phyloP scores from a whole-genome alignment of 1,139 yeast genomes.

The Nakaseomyces glabratus region DNA sequence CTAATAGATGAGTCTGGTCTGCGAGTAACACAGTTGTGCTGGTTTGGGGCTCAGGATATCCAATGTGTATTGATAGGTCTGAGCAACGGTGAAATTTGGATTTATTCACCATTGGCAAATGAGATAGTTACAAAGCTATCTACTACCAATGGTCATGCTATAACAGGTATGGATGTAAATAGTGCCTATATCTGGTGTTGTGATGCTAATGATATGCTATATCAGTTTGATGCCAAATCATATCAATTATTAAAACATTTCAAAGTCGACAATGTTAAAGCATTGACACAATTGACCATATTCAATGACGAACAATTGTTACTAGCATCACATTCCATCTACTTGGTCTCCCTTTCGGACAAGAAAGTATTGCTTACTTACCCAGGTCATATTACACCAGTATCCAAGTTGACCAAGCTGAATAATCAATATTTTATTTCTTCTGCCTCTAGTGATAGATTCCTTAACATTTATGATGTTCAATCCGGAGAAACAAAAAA shows the following conservation, averaged over 20 bases:
- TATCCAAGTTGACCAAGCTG: slow-evolving; percentile 38
- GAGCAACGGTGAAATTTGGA: slow-evolving; percentile 52
- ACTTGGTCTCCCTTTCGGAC: slow-evolving; percentile 38
- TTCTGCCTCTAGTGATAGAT: slow-evolving; percentile 69
- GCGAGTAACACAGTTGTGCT: slow-evolving; percentile 44
- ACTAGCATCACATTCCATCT: slow-evolving; percentile 56
- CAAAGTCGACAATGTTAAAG: slow-evolving; percentile 32
- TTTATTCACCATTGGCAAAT: slow-evolving; percentile 62
- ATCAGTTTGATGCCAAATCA: slow-evolving; percentile 52
- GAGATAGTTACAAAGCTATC: slow-evolving; percentile 44
- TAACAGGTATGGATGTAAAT: slow-evolving; percentile 41
- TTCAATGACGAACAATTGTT: slow-evolving; percentile 32
- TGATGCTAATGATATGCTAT: slow-evolving; percentile 52
- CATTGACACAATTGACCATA: slow-evolving; percentile 20
- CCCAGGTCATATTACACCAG: slow-evolving; percentile 69
- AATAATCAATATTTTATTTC: slow-evolving; percentile 46
- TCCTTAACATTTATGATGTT: slow-evolving; percentile 54
- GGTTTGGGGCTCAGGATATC: slow-evolving; percentile 40
- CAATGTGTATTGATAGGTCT: slow-evolving; percentile 54
- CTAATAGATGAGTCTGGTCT: slow-evolving; percentile 48
- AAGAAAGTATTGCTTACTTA: slow-evolving; percentile 40
- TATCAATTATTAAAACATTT: slow-evolving; percentile 38
- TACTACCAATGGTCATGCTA: slow-evolving; percentile 44
- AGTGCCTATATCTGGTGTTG: slow-evolving; percentile 51
- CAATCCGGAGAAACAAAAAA: slow-evolving; percentile 33